These are phyloP conservation scores for Teratosphaeria zuluensis DNA, from an alignment of 2,329 filamentous ascomycete genomes.

Conservation along the genomic window DNA sequence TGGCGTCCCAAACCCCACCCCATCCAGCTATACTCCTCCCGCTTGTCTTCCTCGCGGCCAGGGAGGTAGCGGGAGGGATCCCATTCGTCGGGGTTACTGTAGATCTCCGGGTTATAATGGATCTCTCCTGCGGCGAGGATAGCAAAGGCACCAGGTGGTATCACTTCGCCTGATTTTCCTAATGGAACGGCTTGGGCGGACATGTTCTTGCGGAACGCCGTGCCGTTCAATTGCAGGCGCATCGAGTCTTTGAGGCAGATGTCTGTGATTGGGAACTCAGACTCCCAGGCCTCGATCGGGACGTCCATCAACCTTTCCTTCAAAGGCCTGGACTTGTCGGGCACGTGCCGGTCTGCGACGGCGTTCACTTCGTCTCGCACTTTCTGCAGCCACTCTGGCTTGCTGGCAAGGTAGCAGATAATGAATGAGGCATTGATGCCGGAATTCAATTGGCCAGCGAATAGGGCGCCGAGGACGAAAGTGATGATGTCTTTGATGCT, in stretches of 20 bases:
- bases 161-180: slow-evolving; percentile 35
- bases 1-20: slow-evolving; percentile 29
- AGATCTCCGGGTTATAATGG: slow-evolving; percentile 41
- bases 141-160: slow-evolving; percentile 41
- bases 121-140: slow-evolving; percentile 40
- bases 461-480: slow-evolving; percentile 46
- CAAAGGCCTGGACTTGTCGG: slow-evolving; percentile 25
- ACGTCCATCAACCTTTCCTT: slow-evolving; percentile 34
- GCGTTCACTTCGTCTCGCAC: slow-evolving; percentile 40
- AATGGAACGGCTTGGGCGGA: slow-evolving; percentile 37
- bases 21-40: slow-evolving; percentile 25
- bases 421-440: slow-evolving; percentile 48
- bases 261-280: slow-evolving; percentile 44
- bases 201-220: slow-evolving; percentile 44
- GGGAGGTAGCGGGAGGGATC: slow-evolving; percentile 42
- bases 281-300: slow-evolving; percentile 46
- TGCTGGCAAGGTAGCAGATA: slow-evolving; percentile 40
- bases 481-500: slow-evolving; percentile 26
- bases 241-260: slow-evolving; percentile 46
- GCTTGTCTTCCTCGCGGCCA: slow-evolving; percentile 40
- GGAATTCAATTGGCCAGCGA: slow-evolving; percentile 49
- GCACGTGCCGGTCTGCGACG: slow-evolving; percentile 34
- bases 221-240: slow-evolving; percentile 40
- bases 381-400: slow-evolving; percentile 37
- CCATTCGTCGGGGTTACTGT: slow-evolving; percentile 40